A percentile compares a stretch with the other conserved stretches of the same genome.
These are phyloP conservation scores for Paecilomyces sp. DNA, from an alignment of 2,329 filamentous ascomycete genomes.

Conservation along the genomic window DNA sequence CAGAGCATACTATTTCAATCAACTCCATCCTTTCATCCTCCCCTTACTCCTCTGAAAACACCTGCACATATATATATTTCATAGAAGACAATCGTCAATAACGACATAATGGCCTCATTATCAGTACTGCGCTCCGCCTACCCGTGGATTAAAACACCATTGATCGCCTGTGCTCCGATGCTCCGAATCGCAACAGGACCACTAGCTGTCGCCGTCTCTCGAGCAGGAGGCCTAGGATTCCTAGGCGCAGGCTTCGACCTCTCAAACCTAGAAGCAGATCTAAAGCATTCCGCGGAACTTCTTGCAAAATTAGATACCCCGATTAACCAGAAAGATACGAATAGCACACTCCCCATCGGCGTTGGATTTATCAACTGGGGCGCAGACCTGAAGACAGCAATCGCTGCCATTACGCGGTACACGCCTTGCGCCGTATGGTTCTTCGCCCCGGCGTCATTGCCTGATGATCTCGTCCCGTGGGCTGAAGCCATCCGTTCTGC, in stretches of 20 bases:
- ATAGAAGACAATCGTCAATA: background rate
- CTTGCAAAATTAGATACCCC: constrained; percentile 7
- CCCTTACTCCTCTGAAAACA: background rate
- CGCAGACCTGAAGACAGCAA: constrained; percentile 18
- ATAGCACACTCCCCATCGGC: constrained; percentile 27
- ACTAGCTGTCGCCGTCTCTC: constrained; percentile 55
- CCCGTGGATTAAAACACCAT: constrained; percentile 51
- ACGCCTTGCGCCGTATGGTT: constrained; percentile 34
- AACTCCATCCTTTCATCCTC: background rate
- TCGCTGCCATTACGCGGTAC: constrained; percentile 23
- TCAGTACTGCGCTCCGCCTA: constrained; percentile 30
- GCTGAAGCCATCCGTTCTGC: constrained; percentile 34
- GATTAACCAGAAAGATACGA: constrained; percentile 5
- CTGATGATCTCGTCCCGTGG: constrained; percentile 19
- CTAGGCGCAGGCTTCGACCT: constrained; percentile 50
- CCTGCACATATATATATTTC: background rate
- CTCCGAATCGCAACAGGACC: constrained; percentile 50
- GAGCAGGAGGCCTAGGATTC: constrained; percentile 49
- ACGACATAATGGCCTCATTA: background rate
- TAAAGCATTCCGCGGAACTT: constrained; percentile 19
- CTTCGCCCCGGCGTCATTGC: constrained; percentile 24
- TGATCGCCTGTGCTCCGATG: constrained; percentile 63
- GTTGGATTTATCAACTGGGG: constrained; percentile 36
- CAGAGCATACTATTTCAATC: background rate
- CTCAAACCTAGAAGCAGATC: constrained; percentile 19